A percentile compares a stretch with the other conserved stretches of the same genome.
These are phyloP conservation scores for Capronia epimyces DNA, from an alignment of 2,329 filamentous ascomycete genomes.

Conservation along the genomic window DNA sequence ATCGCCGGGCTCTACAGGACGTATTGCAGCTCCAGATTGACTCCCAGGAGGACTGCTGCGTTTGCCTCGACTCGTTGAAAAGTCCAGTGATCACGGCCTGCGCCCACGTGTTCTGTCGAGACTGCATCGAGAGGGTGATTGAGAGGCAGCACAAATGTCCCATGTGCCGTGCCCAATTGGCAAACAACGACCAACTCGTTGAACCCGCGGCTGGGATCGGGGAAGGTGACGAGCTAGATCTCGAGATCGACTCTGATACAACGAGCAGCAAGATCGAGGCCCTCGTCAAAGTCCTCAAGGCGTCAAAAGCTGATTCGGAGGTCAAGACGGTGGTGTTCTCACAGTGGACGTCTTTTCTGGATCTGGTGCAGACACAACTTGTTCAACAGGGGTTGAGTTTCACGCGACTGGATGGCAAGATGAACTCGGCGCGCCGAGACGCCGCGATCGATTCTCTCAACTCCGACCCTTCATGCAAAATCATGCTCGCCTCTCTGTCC, in stretches of 20 bases:
- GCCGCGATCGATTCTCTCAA: slow-evolving; percentile 63
- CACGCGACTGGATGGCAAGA: slow-evolving; percentile 73
- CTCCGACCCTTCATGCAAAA: slow-evolving; percentile 59
- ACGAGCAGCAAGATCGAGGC: slow-evolving; percentile 80
- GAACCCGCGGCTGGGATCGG: slow-evolving; percentile 56
- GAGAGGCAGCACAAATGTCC: slow-evolving; percentile 74
- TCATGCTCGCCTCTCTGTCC: slow-evolving; percentile 74
- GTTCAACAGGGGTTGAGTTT: slow-evolving; percentile 55
- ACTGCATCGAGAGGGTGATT: slow-evolving; percentile 70
- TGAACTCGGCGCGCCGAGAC: slow-evolving; percentile 67
- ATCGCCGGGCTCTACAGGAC: slow-evolving; percentile 65
- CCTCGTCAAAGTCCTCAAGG: slow-evolving; percentile 67
- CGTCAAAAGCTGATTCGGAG: slow-evolving; percentile 56
- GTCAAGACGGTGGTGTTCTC: slow-evolving; percentile 80
- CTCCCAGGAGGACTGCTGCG: slow-evolving; percentile 72
- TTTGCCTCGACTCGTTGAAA: slow-evolving; percentile 70
- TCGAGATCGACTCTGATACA: slow-evolving; percentile 55
- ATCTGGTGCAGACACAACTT: slow-evolving; percentile 68
- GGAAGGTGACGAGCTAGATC: slow-evolving; percentile 44
- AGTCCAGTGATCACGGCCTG: slow-evolving; percentile 78
- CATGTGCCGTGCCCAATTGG: slow-evolving; percentile 69
- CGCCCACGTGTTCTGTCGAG: slow-evolving; percentile 70
- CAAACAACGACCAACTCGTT: slow-evolving; percentile 56
- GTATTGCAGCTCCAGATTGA: slow-evolving; percentile 72
- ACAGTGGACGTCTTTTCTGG: slow-evolving; percentile 73